A percentile compares a stretch with the other conserved stretches of the same genome.
phyloP scores from a whole-genome alignment of 768 basidiomycete genomes.

The Amanita polypyramis region DNA sequence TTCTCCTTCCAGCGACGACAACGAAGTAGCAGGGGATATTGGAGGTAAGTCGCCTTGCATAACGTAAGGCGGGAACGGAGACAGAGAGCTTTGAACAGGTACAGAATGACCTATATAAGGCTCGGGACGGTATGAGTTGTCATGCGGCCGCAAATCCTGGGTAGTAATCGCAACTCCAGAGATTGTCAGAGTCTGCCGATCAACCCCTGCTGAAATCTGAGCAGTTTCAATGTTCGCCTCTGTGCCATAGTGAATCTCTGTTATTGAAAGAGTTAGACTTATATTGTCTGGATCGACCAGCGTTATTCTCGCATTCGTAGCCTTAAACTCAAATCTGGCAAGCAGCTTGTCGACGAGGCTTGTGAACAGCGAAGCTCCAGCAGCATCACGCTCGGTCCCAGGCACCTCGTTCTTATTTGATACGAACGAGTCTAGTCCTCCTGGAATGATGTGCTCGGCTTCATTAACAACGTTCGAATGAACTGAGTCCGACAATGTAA shows the following conservation, averaged over 20 bases:
- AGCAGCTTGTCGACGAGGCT: slow-evolving; percentile 71
- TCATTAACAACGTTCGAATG: slow-evolving; percentile 28
- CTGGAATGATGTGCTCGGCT: slow-evolving; percentile 47
- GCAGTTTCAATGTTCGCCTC: slow-evolving; percentile 15
- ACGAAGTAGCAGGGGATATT: slow-evolving; percentile 41
- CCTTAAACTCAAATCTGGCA: slow-evolving; percentile 70
- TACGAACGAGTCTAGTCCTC: slow-evolving; percentile 52
- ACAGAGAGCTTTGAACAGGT: slow-evolving; percentile 3
- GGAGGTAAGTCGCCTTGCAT: slow-evolving; percentile 17
- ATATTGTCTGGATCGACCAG: slow-evolving; percentile 56
- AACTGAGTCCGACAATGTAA: slow-evolving; percentile 58
- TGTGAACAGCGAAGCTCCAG: slow-evolving; percentile 74
- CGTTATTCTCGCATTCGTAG: slow-evolving; percentile 54
- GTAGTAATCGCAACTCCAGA: slow-evolving; percentile 32
- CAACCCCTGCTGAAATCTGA: slow-evolving; percentile 14
- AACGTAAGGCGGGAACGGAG: slow-evolving; percentile 16
- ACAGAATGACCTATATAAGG: not conserved
- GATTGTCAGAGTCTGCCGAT: slow-evolving; percentile 41
- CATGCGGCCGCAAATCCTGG: slow-evolving; percentile 24
- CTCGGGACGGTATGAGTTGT: not conserved
- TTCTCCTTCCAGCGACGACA: slow-evolving; percentile 57
- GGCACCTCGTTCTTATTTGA: slow-evolving; percentile 30
- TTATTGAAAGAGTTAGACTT: slow-evolving; percentile 47
- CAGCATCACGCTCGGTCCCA: slow-evolving; percentile 45
- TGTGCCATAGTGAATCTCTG: slow-evolving; percentile 49